Evolutionary conservation across 2,329 filamentous ascomycete genomes (phyloP).

Genomic region (Xylariaceae sp.): DNA sequence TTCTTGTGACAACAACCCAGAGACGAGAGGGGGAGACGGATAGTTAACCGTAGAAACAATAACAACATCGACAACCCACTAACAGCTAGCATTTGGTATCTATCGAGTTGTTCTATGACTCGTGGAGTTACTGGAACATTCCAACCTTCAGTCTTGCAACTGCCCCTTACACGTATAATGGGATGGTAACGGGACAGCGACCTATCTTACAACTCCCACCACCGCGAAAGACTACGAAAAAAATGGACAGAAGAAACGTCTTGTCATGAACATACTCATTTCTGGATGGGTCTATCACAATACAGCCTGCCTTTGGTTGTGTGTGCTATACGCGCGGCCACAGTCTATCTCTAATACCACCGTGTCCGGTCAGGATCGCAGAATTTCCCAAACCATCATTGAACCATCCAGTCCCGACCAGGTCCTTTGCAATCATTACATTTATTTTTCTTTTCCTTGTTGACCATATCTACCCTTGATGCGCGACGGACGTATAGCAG

Average conservation of each 20-base stretch:
- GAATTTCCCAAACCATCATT: slow-evolving; percentile 6
- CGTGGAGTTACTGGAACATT: background rate
- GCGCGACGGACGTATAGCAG: background rate
- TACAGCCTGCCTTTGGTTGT: slow-evolving; percentile 5
- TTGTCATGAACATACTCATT: slow-evolving; percentile 13
- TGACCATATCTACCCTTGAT: background rate
- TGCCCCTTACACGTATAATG: background rate
- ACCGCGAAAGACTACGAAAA: no score
- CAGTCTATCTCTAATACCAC: slow-evolving; percentile 21
- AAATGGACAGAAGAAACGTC: background rate
- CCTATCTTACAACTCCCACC: background rate
- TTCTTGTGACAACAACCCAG: no score
- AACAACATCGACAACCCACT: no score
- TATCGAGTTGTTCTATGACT: background rate
- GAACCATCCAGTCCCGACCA: slow-evolving; percentile 11
- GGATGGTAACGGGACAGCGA: background rate
- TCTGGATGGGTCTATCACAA: slow-evolving; percentile 18
- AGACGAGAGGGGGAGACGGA: background rate
- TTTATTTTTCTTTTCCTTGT: slow-evolving; percentile 5
- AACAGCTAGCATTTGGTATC: background rate
- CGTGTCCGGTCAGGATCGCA: slow-evolving; percentile 8
- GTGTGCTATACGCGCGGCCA: slow-evolving; percentile 12
- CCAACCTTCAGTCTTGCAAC: background rate
- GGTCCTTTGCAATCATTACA: slow-evolving; percentile 15
- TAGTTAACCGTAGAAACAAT: background rate